Conservation (phyloP, 1,139 yeast genomes). For the Suhomyces kunorum region DNA sequence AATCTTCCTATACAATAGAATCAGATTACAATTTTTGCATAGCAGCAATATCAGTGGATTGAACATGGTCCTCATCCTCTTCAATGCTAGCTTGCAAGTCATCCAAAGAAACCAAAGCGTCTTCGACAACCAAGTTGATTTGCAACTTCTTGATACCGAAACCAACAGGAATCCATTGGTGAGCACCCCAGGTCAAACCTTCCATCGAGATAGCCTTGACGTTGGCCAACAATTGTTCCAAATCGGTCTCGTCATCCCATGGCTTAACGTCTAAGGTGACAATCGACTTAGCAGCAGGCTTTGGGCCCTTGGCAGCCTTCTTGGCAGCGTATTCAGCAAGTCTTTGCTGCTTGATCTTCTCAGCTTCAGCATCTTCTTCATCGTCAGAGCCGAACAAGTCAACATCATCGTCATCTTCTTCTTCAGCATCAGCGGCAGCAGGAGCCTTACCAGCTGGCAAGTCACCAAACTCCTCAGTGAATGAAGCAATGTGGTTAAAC, state of each 20-base stretch:
- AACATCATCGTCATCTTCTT: constrained; percentile 84
- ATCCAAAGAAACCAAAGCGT: constrained; percentile 89
- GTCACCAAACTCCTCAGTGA: constrained; percentile 75
- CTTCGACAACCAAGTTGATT: constrained; percentile 97
- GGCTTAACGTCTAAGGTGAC: constrained; percentile 98
- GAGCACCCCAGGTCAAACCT: constrained; percentile 99
- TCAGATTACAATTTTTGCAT: constrained; percentile 84
- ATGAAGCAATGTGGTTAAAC: constrained; percentile 96
- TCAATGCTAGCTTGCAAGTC: constrained; percentile 83
- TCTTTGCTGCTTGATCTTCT: constrained; percentile 95
- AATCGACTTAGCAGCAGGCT: constrained; percentile 97
- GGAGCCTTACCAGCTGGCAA: constrained; percentile 79
- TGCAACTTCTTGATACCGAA: constrained; percentile 99
- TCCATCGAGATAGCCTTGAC: constrained; percentile 84
- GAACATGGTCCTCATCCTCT: constrained; percentile 99
- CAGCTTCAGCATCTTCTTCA: constrained; percentile 95
- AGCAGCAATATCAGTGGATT: constrained; percentile 97
- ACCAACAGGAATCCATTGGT: constrained; percentile 95
- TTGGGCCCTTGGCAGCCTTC: constrained; percentile 96
- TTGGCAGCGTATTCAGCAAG: constrained; percentile 95
- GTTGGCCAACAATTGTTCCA: constrained; percentile 81
- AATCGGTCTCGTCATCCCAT: constrained; percentile 99
- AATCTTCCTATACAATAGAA: constrained; percentile 21
- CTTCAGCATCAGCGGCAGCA: constrained; percentile 55
- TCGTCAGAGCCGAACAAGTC: constrained; percentile 97